These are phyloP conservation scores for Epicoccum nigrum DNA, from an alignment of 2,329 filamentous ascomycete species.

Conservation along the genomic window DNA sequence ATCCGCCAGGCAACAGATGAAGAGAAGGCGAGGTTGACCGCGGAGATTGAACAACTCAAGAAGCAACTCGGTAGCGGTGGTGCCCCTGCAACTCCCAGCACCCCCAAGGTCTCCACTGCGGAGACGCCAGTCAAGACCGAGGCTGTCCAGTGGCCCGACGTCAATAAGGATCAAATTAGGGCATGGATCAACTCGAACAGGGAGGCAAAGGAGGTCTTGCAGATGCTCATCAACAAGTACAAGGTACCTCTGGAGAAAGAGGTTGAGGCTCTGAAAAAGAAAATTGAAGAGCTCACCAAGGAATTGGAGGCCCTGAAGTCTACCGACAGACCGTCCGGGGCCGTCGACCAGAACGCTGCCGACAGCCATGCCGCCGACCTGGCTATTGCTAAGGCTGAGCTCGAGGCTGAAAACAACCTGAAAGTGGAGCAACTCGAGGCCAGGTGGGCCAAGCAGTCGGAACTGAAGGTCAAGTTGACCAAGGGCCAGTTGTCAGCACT, in stretches of 20 bases:
- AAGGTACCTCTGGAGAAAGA: conserved; percentile 18
- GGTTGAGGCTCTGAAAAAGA: conserved; percentile 15
- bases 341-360: conserved; percentile 6
- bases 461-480: conserved; percentile 74
- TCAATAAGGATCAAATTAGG: conserved; percentile 10
- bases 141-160: conserved; percentile 10
- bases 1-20: conserved; percentile 27
- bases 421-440: conserved; percentile 48
- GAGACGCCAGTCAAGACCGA: conserved; percentile 16
- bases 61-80: conserved; percentile 14
- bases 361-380: conserved; percentile 27
- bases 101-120: conserved; percentile 5
- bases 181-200: conserved; percentile 16
- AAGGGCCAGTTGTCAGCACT: conserved; percentile 66
- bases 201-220: conserved; percentile 10
- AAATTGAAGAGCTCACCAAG: conserved; percentile 12
- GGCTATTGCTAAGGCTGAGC: conserved; percentile 37
- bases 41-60: conserved; percentile 46
- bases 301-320: conserved; percentile 9
- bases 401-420: conserved; percentile 48
- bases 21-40: conserved; percentile 53
- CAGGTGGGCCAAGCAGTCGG: conserved; percentile 64
- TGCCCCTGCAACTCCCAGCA: conserved; percentile 1
- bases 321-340: conserved; percentile 1
- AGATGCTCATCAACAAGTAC: conserved; percentile 13